These are phyloP conservation scores for Clonostachys sp. DNA, from an alignment of 2,329 filamentous ascomycete species.

Conservation along the genomic window DNA sequence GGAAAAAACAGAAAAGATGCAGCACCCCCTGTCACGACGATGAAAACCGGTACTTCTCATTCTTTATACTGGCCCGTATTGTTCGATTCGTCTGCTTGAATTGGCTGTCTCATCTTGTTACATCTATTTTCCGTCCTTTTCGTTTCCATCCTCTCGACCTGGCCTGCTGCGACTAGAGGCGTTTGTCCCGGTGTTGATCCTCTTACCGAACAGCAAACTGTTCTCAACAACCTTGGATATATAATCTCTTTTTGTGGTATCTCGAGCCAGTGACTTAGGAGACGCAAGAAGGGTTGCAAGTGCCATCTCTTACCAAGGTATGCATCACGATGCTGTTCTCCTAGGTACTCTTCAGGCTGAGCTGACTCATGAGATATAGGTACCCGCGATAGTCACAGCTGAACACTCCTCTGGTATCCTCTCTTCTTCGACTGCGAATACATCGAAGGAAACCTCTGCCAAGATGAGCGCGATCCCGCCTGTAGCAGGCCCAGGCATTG, in stretches of 20 bases:
- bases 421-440: not conserved
- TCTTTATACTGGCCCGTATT: slow-evolving; percentile 44
- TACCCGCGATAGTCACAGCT: not conserved
- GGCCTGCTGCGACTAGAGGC: not conserved
- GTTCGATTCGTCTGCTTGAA: slow-evolving; percentile 52
- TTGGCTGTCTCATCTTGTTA: slow-evolving; percentile 17
- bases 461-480: slow-evolving; percentile 8
- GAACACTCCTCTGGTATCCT: slow-evolving; percentile 2
- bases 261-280: not conserved
- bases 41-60: slow-evolving; percentile 47
- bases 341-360: too few relatives aligned
- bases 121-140: not conserved
- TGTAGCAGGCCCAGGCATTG: slow-evolving; percentile 14
- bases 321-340: too few relatives aligned
- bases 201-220: slow-evolving; percentile 3
- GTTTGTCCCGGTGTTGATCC: slow-evolving; percentile 8
- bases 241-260: slow-evolving; percentile 5
- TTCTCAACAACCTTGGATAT: slow-evolving; percentile 12
- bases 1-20: slow-evolving; percentile 1
- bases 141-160: slow-evolving; percentile 2
- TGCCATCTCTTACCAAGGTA: too few relatives aligned
- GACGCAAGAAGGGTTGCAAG: slow-evolving; percentile 3
- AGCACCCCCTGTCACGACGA: slow-evolving; percentile 40
- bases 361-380: not conserved
- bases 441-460: slow-evolving; percentile 14